Conservation (phyloP, 1,284 basidiomycete species). For the Caloboletus inedulis region DNA sequence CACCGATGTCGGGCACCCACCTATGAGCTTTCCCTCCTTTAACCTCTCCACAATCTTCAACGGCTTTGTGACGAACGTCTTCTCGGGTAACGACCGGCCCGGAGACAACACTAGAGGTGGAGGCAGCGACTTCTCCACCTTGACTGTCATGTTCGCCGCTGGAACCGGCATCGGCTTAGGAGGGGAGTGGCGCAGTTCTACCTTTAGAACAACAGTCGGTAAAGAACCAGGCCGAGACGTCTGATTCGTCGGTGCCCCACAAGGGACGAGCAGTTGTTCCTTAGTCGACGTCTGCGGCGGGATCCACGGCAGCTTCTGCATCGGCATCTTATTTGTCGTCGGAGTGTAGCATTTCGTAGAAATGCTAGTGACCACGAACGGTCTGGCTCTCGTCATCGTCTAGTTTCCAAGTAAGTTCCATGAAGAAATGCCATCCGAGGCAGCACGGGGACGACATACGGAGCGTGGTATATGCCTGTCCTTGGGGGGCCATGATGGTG, state of each 20-base stretch:
- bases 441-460: constrained; percentile 4
- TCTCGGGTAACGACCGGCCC: neutral
- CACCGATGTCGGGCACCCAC: no score
- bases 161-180: neutral
- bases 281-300: neutral
- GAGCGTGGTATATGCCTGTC: neutral
- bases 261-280: neutral
- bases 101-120: neutral
- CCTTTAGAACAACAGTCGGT: neutral
- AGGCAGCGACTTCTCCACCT: neutral
- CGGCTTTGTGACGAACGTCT: neutral
- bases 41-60: neutral
- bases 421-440: no score
- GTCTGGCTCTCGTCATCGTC: neutral
- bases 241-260: neutral
- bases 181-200: neutral
- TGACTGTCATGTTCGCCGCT: neutral
- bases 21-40: neutral
- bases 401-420: neutral
- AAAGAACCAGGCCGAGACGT: neutral
- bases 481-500: neutral
- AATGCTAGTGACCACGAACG: constrained; percentile 10
- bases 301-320: neutral
- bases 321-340: neutral
- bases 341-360: constrained; percentile 6